Percentiles rank a stretch among this genome's conserved stretches.
Evolutionary conservation across 306 rosid species (phyloP).

Genomic region (Gleditsia sinensis): DNA sequence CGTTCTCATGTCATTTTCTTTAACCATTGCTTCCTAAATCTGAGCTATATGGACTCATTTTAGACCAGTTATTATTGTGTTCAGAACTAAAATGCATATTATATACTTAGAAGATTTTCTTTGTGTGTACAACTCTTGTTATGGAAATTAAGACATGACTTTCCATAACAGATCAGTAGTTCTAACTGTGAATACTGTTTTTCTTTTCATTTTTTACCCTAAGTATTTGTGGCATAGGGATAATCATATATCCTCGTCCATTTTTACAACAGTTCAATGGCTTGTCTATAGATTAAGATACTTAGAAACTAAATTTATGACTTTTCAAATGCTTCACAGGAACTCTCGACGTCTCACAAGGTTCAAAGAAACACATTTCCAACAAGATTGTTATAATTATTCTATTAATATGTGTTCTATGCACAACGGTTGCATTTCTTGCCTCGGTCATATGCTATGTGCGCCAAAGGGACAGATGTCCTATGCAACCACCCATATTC

Average conservation of each 20-base stretch:
- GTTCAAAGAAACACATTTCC: conserved; percentile 64
- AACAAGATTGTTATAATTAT: conserved; percentile 63
- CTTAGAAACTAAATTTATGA: conserved; percentile 27
- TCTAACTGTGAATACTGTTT: conserved; percentile 4
- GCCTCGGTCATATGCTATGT: conserved; percentile 60
- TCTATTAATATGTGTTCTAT: conserved; percentile 53
- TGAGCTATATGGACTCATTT: background rate
- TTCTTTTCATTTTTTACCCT: background rate
- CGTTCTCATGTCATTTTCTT: background rate
- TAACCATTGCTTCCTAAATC: background rate
- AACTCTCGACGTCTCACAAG: conserved; percentile 40
- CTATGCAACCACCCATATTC: conserved; percentile 51
- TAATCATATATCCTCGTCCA: background rate
- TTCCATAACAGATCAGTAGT: background rate
- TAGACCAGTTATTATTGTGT: background rate
- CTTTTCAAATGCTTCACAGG: conserved; percentile 59
- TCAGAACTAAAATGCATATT: background rate
- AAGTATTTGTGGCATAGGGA: conserved; percentile 1
- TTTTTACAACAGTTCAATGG: background rate
- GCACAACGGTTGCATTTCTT: conserved; percentile 73
- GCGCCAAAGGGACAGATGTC: conserved; percentile 49
- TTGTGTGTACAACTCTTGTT: background rate
- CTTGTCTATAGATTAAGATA: conserved; percentile 3
- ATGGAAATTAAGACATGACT: background rate
- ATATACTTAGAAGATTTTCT: background rate